Percentiles rank a stretch among this genome's conserved stretches.
phyloP scores from a whole-genome alignment of 2,329 filamentous ascomycete species.

The Penicillium palitans region DNA sequence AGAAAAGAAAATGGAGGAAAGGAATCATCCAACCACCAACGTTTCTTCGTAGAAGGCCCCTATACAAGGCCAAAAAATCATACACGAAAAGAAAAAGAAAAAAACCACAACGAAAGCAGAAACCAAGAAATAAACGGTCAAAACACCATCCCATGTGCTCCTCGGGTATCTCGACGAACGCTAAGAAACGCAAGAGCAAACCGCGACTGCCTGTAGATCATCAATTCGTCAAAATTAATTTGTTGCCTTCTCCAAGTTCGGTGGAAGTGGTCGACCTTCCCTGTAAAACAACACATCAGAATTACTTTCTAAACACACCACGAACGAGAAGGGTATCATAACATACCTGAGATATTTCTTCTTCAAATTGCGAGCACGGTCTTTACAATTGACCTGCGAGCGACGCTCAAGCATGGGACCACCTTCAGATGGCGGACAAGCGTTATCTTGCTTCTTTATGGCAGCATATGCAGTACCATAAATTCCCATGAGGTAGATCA shows the following conservation, averaged over 20 bases:
- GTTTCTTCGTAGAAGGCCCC: not conserved
- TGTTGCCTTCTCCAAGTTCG: not conserved
- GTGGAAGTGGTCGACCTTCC: not conserved
- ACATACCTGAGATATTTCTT: slow-evolving; percentile 42
- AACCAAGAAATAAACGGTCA: not conserved
- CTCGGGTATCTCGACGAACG: slow-evolving; percentile 1
- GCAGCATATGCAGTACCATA: slow-evolving; percentile 50
- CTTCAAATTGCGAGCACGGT: slow-evolving; percentile 57
- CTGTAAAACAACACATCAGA: slow-evolving; percentile 1
- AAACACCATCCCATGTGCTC: not conserved
- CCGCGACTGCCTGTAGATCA: not conserved
- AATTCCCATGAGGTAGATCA: slow-evolving; percentile 53
- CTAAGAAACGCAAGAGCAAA: not conserved
- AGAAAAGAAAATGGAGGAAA: slow-evolving; percentile 35
- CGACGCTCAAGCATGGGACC: slow-evolving; percentile 40
- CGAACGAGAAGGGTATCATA: not conserved
- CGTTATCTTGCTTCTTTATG: slow-evolving; percentile 43
- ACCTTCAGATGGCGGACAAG: slow-evolving; percentile 30
- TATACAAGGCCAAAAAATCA: not conserved
- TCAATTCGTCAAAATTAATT: not conserved
- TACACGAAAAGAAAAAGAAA: not conserved
- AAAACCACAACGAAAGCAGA: not conserved
- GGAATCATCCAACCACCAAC: not conserved
- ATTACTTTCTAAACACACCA: not conserved
- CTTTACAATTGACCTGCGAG: slow-evolving; percentile 56